Conservation (phyloP, 345 rosid species). For the Eucalyptus virginea region DNA sequence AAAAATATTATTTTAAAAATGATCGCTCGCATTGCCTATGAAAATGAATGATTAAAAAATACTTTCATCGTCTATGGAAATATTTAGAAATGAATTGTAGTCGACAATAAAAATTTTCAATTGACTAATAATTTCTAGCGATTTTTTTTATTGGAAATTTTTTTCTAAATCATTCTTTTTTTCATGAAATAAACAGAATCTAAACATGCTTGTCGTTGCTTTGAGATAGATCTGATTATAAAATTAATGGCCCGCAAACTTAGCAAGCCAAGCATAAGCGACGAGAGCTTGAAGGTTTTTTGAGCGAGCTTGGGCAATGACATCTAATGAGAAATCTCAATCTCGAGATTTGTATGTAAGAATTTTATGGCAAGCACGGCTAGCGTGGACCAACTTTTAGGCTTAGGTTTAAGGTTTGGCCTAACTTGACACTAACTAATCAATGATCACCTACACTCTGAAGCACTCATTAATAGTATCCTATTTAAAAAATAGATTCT, state of each 20-base stretch:
- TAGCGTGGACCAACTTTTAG: not conserved
- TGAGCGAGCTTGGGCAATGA: not conserved
- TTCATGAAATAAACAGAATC: not conserved
- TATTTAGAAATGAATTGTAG: not conserved
- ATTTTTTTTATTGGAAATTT: too few species aligned
- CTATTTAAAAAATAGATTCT: not conserved
- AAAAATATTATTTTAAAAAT: fast-evolving
- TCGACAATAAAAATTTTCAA: too few species aligned
- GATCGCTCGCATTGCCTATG: fast-evolving
- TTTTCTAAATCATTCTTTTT: not conserved
- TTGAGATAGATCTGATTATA: fast-evolving
- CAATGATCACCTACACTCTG: not conserved
- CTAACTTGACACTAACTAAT: not conserved
- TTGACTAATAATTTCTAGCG: too few species aligned
- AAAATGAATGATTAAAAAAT: too few species aligned
- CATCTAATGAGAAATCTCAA: not conserved
- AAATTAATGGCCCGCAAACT: not conserved
- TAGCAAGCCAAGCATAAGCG: not conserved
- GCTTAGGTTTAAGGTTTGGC: not conserved
- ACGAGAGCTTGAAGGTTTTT: not conserved
- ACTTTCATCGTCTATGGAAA: fast-evolving
- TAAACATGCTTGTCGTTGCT: fast-evolving
- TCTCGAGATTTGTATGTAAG: not conserved
- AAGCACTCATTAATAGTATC: not conserved
- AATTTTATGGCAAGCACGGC: not conserved